Conservation (phyloP, 352 stramenopile genomes). For the Pythium pectinolyticum region DNA sequence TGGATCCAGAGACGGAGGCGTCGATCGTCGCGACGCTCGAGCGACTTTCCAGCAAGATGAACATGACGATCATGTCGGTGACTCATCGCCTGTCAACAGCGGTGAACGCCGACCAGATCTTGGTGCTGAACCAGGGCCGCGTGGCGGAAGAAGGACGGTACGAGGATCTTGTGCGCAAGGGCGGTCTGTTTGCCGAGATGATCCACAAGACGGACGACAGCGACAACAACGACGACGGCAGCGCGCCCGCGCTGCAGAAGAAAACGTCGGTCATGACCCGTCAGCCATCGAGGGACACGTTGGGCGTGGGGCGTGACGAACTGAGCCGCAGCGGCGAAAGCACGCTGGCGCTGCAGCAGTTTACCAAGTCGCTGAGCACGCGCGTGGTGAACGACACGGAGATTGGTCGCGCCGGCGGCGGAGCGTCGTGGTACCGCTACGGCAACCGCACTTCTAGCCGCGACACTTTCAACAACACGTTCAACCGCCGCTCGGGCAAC, state of each 20-base stretch:
- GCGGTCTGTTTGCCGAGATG: conserved; percentile 85
- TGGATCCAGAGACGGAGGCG: conserved; percentile 85
- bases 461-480: conserved; percentile 55
- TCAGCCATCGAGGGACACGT: conserved; percentile 11
- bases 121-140: conserved; percentile 74
- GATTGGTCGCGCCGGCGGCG: conserved; percentile 35
- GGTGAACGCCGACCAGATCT: conserved; percentile 77
- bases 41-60: conserved; percentile 78
- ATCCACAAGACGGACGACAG: conserved; percentile 69
- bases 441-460: conserved; percentile 71
- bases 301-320: neutral
- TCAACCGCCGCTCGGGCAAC: conserved; percentile 64
- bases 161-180: conserved; percentile 64
- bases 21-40: conserved; percentile 84
- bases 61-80: conserved; percentile 90
- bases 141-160: conserved; percentile 82
- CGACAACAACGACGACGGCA: conserved; percentile 44
- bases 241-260: conserved; percentile 18
- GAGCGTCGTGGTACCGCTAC: conserved; percentile 77
- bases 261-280: conserved; percentile 27
- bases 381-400: conserved; percentile 70
- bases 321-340: conserved; percentile 30
- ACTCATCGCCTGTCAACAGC: conserved; percentile 85
- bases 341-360: conserved; percentile 76
- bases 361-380: conserved; percentile 78